phyloP scores from a whole-genome alignment of 1,139 yeast species.

The Sugiyamaella castrensis region DNA sequence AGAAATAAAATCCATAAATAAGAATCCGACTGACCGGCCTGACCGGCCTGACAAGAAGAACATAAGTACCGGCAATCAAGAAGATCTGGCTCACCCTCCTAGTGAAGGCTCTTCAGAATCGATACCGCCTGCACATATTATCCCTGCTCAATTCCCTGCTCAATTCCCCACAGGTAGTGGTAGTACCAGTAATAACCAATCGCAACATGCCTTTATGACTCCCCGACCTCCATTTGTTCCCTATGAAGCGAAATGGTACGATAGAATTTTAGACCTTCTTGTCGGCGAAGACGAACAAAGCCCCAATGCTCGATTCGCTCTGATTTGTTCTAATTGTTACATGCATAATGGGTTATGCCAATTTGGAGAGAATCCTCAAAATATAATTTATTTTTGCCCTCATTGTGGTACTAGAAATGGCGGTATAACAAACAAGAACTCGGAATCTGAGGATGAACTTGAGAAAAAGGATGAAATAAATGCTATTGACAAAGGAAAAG shows the following conservation, averaged over 20 bases:
- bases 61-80: background rate
- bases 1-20: background rate
- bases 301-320: constrained; percentile 63
- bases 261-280: constrained; percentile 48
- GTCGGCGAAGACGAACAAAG: constrained; percentile 71
- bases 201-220: background rate
- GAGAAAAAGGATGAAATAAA: constrained; percentile 1
- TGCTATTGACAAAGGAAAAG: background rate
- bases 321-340: constrained; percentile 63
- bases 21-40: background rate
- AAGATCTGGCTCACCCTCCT: background rate
- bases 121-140: background rate
- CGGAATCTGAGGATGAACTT: background rate
- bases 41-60: background rate
- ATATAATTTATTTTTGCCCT: constrained; percentile 67
- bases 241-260: constrained; percentile 40
- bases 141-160: background rate
- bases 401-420: constrained; percentile 63
- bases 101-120: background rate
- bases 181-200: background rate
- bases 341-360: constrained; percentile 83
- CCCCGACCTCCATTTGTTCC: constrained; percentile 10
- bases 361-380: constrained; percentile 57
- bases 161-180: background rate
- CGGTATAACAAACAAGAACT: background rate